Conservation (phyloP, 2,329 filamentous ascomycete species). For the Colletotrichum costaricense region DNA sequence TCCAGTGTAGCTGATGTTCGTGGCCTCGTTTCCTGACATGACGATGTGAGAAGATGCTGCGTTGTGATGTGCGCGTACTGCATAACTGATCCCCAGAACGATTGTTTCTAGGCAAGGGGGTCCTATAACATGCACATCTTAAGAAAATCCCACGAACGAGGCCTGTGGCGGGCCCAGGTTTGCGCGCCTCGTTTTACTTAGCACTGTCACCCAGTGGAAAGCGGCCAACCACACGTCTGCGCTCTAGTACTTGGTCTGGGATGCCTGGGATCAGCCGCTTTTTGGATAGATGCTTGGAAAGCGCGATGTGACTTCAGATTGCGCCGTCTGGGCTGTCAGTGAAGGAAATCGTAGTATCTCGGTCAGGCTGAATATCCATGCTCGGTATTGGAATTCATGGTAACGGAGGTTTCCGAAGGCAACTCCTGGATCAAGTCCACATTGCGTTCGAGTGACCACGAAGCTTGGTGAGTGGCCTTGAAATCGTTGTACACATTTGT, state of each 20-base stretch:
- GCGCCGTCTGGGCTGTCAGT: not conserved
- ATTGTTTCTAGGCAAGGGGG: conserved; percentile 4
- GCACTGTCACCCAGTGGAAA: conserved; percentile 16
- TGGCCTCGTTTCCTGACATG: not conserved
- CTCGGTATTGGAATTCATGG: not conserved
- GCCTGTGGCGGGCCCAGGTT: not conserved
- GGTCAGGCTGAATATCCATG: not conserved
- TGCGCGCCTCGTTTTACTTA: conserved; percentile 5
- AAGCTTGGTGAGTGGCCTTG: not conserved
- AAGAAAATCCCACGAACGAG: conserved; percentile 39
- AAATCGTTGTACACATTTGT: not conserved
- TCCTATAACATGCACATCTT: conserved; percentile 44
- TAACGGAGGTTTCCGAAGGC: not conserved
- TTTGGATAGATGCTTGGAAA: conserved; percentile 19
- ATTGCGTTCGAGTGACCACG: not conserved
- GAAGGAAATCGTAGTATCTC: not conserved
- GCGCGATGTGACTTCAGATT: conserved; percentile 26
- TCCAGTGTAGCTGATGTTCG: not conserved
- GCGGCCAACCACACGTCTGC: conserved; percentile 2
- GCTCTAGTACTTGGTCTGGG: not conserved
- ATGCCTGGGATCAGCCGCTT: conserved; percentile 4
- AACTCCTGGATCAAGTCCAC: too few species aligned
- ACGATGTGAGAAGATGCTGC: not conserved
- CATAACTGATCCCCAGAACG: not conserved
- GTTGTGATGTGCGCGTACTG: not conserved